Conservation (phyloP, 2,329 filamentous ascomycete species). For the Neopestalotiopsis rosae region DNA sequence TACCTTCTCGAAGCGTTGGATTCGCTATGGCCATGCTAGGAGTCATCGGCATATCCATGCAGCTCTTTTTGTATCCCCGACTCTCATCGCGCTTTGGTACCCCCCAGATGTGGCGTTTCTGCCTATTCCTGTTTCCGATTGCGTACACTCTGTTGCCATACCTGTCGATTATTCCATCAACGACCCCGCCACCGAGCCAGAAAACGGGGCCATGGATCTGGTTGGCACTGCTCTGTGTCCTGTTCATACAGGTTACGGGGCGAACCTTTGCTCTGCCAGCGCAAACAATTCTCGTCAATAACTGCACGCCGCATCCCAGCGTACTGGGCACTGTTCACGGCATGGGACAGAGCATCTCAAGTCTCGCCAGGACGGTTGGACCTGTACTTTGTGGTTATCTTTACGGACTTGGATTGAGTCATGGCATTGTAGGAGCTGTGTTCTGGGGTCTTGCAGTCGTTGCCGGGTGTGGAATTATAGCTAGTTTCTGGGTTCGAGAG, state of each 20-base stretch:
- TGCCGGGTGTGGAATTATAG: slow-evolving; percentile 52
- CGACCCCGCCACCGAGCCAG: slow-evolving; percentile 51
- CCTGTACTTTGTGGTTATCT: slow-evolving; percentile 65
- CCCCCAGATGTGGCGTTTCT: slow-evolving; percentile 70
- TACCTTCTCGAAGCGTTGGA: slow-evolving; percentile 74
- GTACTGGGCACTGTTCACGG: slow-evolving; percentile 55
- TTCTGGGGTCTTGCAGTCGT: slow-evolving; percentile 62
- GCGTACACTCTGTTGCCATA: slow-evolving; percentile 75
- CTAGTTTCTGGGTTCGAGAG: slow-evolving; percentile 62
- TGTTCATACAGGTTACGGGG: slow-evolving; percentile 69
- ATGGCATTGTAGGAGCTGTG: slow-evolving; percentile 61
- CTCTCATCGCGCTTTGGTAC: slow-evolving; percentile 72
- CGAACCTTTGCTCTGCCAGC: slow-evolving; percentile 65
- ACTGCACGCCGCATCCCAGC: slow-evolving; percentile 53
- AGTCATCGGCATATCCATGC: slow-evolving; percentile 74
- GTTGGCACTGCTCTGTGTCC: slow-evolving; percentile 65
- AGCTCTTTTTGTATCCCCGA: slow-evolving; percentile 73
- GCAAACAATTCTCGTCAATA: slow-evolving; percentile 53
- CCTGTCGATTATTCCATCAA: slow-evolving; percentile 66
- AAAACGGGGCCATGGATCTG: slow-evolving; percentile 65
- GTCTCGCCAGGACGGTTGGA: slow-evolving; percentile 63
- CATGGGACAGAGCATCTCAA: slow-evolving; percentile 62
- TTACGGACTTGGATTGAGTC: slow-evolving; percentile 63
- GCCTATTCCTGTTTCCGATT: slow-evolving; percentile 72
- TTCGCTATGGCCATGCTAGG: slow-evolving; percentile 79